Evolutionary conservation across 768 basidiomycete species (phyloP).

Genomic region (Leucocoprinus sp.): DNA sequence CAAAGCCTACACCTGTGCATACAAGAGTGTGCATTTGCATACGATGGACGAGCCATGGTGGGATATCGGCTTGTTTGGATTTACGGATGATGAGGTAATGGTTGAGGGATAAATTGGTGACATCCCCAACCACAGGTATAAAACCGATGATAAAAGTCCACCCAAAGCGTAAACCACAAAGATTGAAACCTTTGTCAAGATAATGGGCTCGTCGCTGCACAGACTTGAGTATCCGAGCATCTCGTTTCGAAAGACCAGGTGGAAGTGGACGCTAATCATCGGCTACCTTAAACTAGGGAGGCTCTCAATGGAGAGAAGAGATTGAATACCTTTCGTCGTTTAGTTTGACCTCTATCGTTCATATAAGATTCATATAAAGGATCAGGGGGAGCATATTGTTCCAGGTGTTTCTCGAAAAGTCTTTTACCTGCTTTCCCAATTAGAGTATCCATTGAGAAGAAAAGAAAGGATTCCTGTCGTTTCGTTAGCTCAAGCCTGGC

Average conservation of each 20-base stretch:
- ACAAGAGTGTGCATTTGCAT: conserved; percentile 78
- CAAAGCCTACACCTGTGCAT: conserved; percentile 51
- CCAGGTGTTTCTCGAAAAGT: conserved; percentile 57
- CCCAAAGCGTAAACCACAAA: conserved; percentile 80
- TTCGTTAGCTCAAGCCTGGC: neutral
- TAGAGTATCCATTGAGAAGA: conserved; percentile 20
- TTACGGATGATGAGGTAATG: conserved; percentile 74
- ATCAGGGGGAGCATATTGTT: conserved; percentile 62
- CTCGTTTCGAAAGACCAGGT: conserved; percentile 67
- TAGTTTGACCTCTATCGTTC: conserved; percentile 46
- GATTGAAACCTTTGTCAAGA: conserved; percentile 78
- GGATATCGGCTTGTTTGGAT: conserved; percentile 63
- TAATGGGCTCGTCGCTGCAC: conserved; percentile 74
- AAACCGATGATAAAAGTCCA: conserved; percentile 80
- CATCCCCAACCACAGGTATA: conserved; percentile 63
- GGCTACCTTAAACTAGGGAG: neutral
- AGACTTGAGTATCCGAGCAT: conserved; percentile 64
- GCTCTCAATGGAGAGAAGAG: neutral
- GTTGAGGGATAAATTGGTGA: conserved; percentile 54
- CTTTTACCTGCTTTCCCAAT: conserved; percentile 42
- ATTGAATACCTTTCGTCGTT: conserved; percentile 45
- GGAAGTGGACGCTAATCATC: conserved; percentile 48
- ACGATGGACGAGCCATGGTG: conserved; percentile 51
- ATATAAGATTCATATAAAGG: conserved; percentile 64
- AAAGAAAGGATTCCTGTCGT: neutral